Evolutionary conservation across 352 stramenopile genomes (phyloP), one percentile per base, ranked within the genome.

Genomic region (Globisporangium takayamanum): DNA sequence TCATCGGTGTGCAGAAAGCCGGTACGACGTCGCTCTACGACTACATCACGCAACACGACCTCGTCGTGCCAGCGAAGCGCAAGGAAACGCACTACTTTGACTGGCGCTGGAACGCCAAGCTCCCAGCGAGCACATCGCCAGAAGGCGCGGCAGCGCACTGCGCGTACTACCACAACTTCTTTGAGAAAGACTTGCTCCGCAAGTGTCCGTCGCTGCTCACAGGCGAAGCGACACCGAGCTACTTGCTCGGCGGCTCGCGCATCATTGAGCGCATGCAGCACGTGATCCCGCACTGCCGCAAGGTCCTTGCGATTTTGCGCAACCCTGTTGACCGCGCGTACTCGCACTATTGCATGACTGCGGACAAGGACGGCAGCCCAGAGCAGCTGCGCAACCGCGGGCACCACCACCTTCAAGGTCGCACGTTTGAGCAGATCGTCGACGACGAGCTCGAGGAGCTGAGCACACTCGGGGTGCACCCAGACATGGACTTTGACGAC

Each of bases 11-110:
- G 3, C 87, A 97, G 62, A 99, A 99, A 64, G 88, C 91, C 14
- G 97, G 97, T 20, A 99, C 97, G 14, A 99, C 97, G 10, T 96
- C 84, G 58, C 69, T 99, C 3, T 99, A 98, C 69, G 95, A 99
- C 68, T 99, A 98, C 76, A 92, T 99, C 36, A 92, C 82, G 50
- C 92, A 99, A 71, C 97, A 99, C 70, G 94, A 98, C 36, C 87
- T 98, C 49, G 87, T 98, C 18, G 74, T 96, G 48, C 69, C 84
- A 30, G 88, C 93, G 4, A 91, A 91, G 72, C 77, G 95, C 49
- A 93, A 93, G 59, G 97, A 99, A 81, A 98, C 97, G 15, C 97
- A 99, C 74, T 99, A 97, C 68, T 97, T 99, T 26, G 96, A 99
- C 73, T 99, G 96, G 96, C 82, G 96, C 44, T 99, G 96, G 94